Evolutionary conservation across 805 yeast genomes (phyloP).

Genomic region (Saturnispora saitoi): DNA sequence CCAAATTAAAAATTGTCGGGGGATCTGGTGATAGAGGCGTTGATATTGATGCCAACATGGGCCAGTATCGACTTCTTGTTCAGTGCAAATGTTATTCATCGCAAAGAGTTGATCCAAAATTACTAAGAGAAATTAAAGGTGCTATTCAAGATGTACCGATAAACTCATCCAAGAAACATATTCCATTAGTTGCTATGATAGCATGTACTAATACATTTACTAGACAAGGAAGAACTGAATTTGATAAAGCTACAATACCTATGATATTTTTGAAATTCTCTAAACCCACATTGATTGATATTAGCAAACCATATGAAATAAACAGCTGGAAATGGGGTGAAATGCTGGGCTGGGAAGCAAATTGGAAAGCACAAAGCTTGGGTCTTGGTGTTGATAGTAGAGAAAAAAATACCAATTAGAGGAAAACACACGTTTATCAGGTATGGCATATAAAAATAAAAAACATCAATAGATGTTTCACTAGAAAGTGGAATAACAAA

Average conservation of each 20-base stretch:
- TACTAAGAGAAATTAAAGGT: slow-evolving; percentile 47
- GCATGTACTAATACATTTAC: slow-evolving; percentile 42
- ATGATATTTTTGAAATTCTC: slow-evolving; percentile 35
- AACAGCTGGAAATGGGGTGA: slow-evolving; percentile 34
- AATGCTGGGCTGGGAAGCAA: slow-evolving; percentile 20
- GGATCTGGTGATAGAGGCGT: slow-evolving; percentile 52
- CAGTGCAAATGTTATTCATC: slow-evolving; percentile 46
- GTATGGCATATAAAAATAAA: too few relatives aligned
- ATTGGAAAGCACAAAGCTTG: slow-evolving; percentile 6
- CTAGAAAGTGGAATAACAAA: too few relatives aligned
- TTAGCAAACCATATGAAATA: slow-evolving; percentile 23
- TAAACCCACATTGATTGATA: slow-evolving; percentile 21
- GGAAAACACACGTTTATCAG: too few relatives aligned
- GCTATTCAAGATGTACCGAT: slow-evolving; percentile 29
- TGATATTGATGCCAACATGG: slow-evolving; percentile 38
- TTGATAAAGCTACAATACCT: slow-evolving; percentile 39
- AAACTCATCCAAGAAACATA: neutral
- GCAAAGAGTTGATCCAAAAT: slow-evolving; percentile 35
- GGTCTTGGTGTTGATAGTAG: neutral
- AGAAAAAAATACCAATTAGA: neutral
- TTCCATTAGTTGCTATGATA: slow-evolving; percentile 30
- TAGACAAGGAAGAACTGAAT: slow-evolving; percentile 36
- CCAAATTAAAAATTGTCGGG: slow-evolving; percentile 38
- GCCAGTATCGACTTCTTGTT: slow-evolving; percentile 34
- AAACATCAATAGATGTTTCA: too few relatives aligned